Conservation (phyloP, 768 basidiomycete genomes). For the Tubosaeta brunneosetosa region DNA sequence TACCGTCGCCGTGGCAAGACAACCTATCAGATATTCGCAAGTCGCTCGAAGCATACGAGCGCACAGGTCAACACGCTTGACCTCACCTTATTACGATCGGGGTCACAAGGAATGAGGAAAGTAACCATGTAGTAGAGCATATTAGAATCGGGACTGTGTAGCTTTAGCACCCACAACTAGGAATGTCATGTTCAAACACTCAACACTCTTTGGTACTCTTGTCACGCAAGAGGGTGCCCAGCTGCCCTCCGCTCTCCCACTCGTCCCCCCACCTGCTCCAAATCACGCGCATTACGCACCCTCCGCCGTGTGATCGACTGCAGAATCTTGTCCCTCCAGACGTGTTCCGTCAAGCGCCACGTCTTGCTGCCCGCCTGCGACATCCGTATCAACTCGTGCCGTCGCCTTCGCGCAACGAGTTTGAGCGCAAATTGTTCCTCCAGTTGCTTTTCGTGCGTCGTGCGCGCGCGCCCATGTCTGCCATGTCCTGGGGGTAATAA, state of each 20-base stretch:
- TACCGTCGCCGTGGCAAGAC: constrained; percentile 30
- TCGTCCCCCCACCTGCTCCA: constrained; percentile 35
- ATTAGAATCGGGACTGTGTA: constrained; percentile 10
- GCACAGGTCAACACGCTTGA: constrained; percentile 11
- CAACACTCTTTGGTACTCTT: constrained; percentile 12
- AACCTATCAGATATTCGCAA: constrained; percentile 28
- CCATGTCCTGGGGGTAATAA: constrained; percentile 80
- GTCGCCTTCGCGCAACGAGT: constrained; percentile 34
- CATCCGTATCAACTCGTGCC: constrained; percentile 31
- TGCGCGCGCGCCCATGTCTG: constrained; percentile 65
- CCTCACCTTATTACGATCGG: background rate
- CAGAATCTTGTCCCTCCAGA: constrained; percentile 48
- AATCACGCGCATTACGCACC: constrained; percentile 37
- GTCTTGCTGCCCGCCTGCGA: constrained; percentile 34
- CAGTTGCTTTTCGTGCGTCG: constrained; percentile 54
- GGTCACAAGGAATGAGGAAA: background rate
- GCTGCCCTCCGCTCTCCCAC: constrained; percentile 22
- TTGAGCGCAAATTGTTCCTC: constrained; percentile 51
- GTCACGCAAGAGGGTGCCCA: constrained; percentile 24
- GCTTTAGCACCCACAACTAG: constrained; percentile 12
- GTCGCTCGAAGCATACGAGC: constrained; percentile 27
- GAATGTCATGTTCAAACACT: background rate
- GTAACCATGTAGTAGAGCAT: background rate
- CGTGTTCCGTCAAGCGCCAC: constrained; percentile 38
- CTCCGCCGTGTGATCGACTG: constrained; percentile 46